phyloP scores from a whole-genome alignment of 2,329 filamentous ascomycete genomes.

The Monosporascus sp. region DNA sequence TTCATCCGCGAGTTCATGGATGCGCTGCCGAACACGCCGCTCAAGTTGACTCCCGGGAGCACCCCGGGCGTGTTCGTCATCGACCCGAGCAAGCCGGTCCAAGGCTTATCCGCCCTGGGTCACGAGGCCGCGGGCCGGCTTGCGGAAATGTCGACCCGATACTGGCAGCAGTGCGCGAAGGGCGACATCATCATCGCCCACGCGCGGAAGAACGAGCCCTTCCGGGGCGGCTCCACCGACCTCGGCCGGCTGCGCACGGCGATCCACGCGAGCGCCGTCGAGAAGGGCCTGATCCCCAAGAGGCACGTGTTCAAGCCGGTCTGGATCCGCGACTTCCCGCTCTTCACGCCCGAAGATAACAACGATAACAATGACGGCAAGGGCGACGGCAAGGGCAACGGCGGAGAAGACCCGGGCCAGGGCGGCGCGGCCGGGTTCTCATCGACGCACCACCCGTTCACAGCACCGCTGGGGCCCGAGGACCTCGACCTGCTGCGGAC shows the following conservation, averaged over 20 bases:
- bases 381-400: constrained; percentile 43
- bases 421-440: constrained; percentile 74
- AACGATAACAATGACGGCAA: constrained; percentile 43
- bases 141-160: constrained; percentile 11
- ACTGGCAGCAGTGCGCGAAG: constrained; percentile 41
- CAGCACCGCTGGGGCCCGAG: constrained; percentile 65
- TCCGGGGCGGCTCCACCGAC: constrained; percentile 62
- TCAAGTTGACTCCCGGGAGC: constrained; percentile 62
- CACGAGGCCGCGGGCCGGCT: constrained; percentile 22
- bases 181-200: constrained; percentile 81
- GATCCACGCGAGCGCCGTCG: constrained; percentile 63
- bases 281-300: constrained; percentile 48
- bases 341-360: constrained; percentile 71
- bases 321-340: constrained; percentile 87
- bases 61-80: constrained; percentile 73
- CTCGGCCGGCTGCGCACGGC: constrained; percentile 69
- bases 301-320: constrained; percentile 58
- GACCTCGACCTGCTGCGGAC: constrained; percentile 72
- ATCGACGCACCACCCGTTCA: constrained; percentile 94
- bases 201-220: constrained; percentile 61
- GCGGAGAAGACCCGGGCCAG: constrained; percentile 61
- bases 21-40: constrained; percentile 50
- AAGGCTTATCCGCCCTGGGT: constrained; percentile 57
- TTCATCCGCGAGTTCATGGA: constrained; percentile 65
- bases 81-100: constrained; percentile 67